phyloP scores from a whole-genome alignment of 306 rosid genomes.

The Crotalaria pallida region DNA sequence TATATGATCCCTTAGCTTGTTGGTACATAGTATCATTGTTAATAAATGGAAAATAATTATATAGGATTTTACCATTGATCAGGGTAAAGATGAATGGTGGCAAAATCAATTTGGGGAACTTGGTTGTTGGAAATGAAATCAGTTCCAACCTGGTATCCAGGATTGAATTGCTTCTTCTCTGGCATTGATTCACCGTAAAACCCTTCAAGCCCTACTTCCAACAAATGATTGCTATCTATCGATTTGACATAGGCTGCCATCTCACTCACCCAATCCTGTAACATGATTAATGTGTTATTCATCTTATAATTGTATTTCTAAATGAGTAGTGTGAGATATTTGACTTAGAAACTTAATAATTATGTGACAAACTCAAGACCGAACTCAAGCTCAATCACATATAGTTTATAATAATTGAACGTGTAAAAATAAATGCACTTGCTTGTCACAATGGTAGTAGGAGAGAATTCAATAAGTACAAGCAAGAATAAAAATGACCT shows the following conservation, averaged over 20 bases:
- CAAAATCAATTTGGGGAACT: slow-evolving; percentile 31
- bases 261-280: slow-evolving; percentile 41
- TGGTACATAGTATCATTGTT: background rate
- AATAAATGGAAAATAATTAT: background rate
- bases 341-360: too few species aligned
- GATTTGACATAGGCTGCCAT: slow-evolving; percentile 35
- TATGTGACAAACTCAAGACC: too few species aligned
- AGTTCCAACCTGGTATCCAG: slow-evolving; percentile 31
- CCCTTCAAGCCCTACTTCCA: slow-evolving; percentile 42
- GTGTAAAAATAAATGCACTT: too few species aligned
- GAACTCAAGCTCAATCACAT: background rate
- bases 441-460: background rate
- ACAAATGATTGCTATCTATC: slow-evolving; percentile 34
- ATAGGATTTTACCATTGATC: slow-evolving; percentile 31
- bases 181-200: slow-evolving; percentile 32
- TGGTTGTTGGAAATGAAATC: slow-evolving; percentile 44
- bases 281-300: background rate
- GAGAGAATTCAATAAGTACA: background rate
- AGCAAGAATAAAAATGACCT: slow-evolving; percentile 18
- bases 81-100: slow-evolving; percentile 42
- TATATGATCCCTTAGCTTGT: background rate
- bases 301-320: too few species aligned
- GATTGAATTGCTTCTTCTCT: slow-evolving; percentile 24
- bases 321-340: too few species aligned
- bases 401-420: too few species aligned